Evolutionary conservation across 2,329 filamentous ascomycete genomes (phyloP).

Genomic region (Trichoderma afroharzianum): DNA sequence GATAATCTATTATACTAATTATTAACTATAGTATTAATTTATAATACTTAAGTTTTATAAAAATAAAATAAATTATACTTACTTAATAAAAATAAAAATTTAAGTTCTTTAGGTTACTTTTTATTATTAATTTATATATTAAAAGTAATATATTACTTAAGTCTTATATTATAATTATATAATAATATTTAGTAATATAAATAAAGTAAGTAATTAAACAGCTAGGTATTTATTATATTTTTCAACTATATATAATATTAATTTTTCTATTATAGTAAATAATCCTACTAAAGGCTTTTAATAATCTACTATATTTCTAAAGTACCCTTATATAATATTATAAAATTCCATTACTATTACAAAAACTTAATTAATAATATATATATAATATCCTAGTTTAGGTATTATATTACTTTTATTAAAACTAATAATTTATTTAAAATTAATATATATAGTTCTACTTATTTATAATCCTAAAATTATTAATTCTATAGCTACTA

Average conservation of each 20-base stretch:
- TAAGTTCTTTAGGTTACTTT: too few relatives aligned
- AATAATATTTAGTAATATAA: neutral
- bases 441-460: neutral
- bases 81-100: neutral
- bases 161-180: neutral
- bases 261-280: too few relatives aligned
- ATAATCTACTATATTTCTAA: neutral
- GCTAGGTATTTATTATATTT: neutral
- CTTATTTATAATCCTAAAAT: neutral
- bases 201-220: neutral
- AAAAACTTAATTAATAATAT: neutral
- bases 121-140: neutral
- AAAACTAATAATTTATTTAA: neutral
- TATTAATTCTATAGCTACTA: neutral
- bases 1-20: neutral
- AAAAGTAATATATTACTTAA: neutral
- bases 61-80: too few relatives aligned
- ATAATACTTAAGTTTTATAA: neutral
- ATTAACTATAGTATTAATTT: neutral
- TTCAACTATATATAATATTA: neutral
- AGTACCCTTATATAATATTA: neutral
- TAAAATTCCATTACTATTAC: neutral
- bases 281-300: neutral
- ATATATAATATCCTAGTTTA: neutral
- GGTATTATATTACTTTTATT: neutral